phyloP scores from a whole-genome alignment of 2,329 filamentous ascomycete species.

The Fusarium xyrophilum region DNA sequence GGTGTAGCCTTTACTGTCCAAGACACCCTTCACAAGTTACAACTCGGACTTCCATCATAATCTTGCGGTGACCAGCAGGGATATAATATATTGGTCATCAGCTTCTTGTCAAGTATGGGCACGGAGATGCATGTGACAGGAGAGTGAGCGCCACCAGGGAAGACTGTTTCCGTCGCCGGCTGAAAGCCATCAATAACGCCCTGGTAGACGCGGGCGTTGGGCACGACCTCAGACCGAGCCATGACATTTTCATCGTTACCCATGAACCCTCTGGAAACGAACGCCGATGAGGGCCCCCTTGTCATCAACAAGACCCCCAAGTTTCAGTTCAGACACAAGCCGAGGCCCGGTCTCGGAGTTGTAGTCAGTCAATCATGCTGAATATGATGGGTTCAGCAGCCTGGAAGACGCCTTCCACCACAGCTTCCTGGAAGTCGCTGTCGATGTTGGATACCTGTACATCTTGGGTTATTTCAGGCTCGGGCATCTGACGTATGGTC shows the following conservation, averaged over 20 bases:
- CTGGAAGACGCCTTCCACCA: background rate
- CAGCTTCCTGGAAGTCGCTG: background rate
- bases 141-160: rapidly evolving
- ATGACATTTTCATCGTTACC: background rate
- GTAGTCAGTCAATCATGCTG: rapidly evolving
- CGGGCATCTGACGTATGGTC: background rate
- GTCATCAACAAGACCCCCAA: rapidly evolving
- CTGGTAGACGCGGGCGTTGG: background rate
- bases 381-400: background rate
- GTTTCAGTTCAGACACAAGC: background rate
- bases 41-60: background rate
- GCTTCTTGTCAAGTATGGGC: background rate
- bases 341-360: background rate
- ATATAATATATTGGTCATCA: rapidly evolving
- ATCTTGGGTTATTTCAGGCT: background rate
- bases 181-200: rapidly evolving
- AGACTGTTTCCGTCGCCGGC: rapidly evolving
- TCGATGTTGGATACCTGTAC: no score
- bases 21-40: no score
- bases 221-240: rapidly evolving
- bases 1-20: no score
- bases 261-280: background rate
- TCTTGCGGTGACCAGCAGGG: background rate
- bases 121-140: rapidly evolving
- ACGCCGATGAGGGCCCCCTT: rapidly evolving